phyloP scores from a whole-genome alignment of 2,329 filamentous ascomycete genomes.

The Xylaria sp. region DNA sequence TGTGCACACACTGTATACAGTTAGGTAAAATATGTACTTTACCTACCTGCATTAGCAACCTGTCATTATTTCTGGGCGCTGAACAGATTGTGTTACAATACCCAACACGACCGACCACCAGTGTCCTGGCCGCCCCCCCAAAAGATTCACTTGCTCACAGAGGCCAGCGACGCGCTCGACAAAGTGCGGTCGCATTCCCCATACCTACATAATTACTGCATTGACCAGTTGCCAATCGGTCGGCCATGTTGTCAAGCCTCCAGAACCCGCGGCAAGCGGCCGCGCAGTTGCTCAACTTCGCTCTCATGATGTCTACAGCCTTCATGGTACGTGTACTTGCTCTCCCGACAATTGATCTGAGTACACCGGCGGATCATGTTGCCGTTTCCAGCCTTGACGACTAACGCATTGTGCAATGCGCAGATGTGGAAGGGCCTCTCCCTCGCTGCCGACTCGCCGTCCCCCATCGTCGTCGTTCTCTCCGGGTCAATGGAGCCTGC shows the following conservation, averaged over 20 bases:
- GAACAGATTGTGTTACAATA: neutral
- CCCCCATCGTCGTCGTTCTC: constrained; percentile 84
- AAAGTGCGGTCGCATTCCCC: neutral
- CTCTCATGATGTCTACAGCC: constrained; percentile 86
- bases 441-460: constrained; percentile 78
- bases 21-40: neutral
- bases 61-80: constrained; percentile 27
- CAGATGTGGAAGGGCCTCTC: constrained; percentile 90
- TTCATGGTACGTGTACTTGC: constrained; percentile 75
- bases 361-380: neutral
- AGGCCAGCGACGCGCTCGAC: constrained; percentile 36
- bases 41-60: constrained; percentile 14
- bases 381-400: neutral
- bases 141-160: constrained; percentile 4
- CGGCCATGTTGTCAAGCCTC: constrained; percentile 74
- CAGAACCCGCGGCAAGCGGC: constrained; percentile 83
- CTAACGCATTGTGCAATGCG: constrained; percentile 8
- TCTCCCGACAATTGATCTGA: neutral
- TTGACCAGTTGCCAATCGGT: constrained; percentile 37
- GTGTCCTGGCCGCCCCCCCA: constrained; percentile 23
- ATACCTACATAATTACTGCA: neutral
- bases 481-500: constrained; percentile 87
- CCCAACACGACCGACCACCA: constrained; percentile 1
- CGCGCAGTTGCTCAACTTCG: constrained; percentile 88
- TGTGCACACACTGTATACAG: neutral